Evolutionary conservation across 495 filamentous ascomycete genomes (phyloP).

Genomic region (Podospora pseudoanserina): DNA sequence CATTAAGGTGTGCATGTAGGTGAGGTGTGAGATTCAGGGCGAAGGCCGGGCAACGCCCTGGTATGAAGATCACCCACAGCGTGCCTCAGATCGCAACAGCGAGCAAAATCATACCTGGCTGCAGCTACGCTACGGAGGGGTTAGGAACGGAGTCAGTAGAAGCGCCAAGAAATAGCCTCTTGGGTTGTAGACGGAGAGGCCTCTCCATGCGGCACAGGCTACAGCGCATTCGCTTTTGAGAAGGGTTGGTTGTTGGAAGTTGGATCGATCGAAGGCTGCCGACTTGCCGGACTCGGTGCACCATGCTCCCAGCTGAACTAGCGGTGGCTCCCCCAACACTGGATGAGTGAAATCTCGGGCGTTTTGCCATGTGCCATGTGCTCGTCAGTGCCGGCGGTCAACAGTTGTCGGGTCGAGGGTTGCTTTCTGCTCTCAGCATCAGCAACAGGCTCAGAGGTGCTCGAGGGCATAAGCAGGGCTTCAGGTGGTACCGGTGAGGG

Average conservation of each 20-base stretch:
- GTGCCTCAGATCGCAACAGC: background rate
- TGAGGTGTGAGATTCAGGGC: background rate
- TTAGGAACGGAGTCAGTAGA: background rate
- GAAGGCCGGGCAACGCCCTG: background rate
- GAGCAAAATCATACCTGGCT: background rate
- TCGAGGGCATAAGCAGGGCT: background rate
- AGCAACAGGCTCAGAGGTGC: background rate
- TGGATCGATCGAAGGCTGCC: conserved; percentile 2
- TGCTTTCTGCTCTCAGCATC: background rate
- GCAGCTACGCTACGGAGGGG: background rate
- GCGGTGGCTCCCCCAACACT: background rate
- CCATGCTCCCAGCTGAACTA: background rate
- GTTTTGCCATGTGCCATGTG: conserved; percentile 3
- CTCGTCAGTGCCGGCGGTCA: conserved; percentile 9
- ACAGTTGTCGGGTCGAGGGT: background rate
- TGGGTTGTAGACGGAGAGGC: background rate
- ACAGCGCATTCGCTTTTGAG: background rate
- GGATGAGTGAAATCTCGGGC: background rate
- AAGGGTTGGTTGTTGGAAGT: background rate
- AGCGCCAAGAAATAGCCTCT: background rate
- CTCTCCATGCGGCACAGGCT: background rate
- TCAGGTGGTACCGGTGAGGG: background rate
- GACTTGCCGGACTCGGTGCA: conserved; percentile 13
- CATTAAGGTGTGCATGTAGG: background rate
- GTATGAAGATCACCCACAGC: background rate